Evolutionary conservation across 106 monocot genomes (phyloP).

Genomic region (Gastrodia elata): DNA sequence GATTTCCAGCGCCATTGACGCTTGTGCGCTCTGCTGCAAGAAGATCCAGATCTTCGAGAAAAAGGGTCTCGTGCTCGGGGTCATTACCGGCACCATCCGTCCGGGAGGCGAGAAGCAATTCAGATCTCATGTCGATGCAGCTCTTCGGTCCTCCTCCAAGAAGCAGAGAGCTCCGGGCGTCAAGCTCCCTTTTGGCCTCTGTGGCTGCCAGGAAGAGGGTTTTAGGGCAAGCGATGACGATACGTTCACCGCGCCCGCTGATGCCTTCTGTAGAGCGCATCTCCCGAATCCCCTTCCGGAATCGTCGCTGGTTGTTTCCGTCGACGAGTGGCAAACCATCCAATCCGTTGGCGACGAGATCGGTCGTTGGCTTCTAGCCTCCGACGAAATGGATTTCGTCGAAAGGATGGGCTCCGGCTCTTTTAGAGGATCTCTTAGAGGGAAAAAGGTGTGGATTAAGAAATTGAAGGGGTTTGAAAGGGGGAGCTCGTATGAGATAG

Average conservation of each 20-base stretch:
- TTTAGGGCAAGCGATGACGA: slow-evolving; percentile 22
- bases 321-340: slow-evolving; percentile 77
- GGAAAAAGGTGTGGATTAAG: slow-evolving; percentile 64
- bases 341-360: slow-evolving; percentile 59
- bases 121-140: slow-evolving; percentile 44
- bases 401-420: slow-evolving; percentile 41
- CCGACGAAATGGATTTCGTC: slow-evolving; percentile 50
- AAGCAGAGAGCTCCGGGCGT: slow-evolving; percentile 45
- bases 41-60: slow-evolving; percentile 91
- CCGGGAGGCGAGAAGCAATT: slow-evolving; percentile 39
- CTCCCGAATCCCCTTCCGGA: slow-evolving; percentile 46
- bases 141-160: slow-evolving; percentile 49
- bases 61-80: slow-evolving; percentile 68
- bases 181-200: slow-evolving; percentile 82
- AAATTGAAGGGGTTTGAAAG: slow-evolving; percentile 62
- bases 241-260: background rate
- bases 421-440: slow-evolving; percentile 51
- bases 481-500: slow-evolving; percentile 68
- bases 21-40: slow-evolving; percentile 48
- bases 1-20: slow-evolving; percentile 59
- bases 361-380: slow-evolving; percentile 42
- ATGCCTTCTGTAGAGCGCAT: slow-evolving; percentile 15
- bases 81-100: slow-evolving; percentile 38
- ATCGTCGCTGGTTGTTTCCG: slow-evolving; percentile 36
- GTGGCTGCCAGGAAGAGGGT: slow-evolving; percentile 79